Percentiles rank a stretch among this genome's conserved stretches.
Evolutionary conservation across 768 basidiomycete genomes (phyloP).

Genomic region (Serendipita sp.): DNA sequence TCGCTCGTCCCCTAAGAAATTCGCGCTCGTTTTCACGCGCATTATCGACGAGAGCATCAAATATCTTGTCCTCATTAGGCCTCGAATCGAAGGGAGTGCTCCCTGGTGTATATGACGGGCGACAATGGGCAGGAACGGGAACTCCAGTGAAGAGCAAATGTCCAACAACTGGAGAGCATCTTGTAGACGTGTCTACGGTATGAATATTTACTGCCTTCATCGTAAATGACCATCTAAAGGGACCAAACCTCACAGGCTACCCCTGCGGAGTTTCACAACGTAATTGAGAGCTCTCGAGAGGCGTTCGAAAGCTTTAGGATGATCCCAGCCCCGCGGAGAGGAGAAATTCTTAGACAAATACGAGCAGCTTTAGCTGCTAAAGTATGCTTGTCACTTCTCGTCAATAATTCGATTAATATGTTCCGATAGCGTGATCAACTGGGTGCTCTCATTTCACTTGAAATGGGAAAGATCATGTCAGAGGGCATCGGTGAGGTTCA

Average conservation of each 20-base stretch:
- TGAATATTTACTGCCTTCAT: constrained; percentile 14
- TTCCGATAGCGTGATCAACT: constrained; percentile 47
- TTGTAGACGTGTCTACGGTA: constrained; percentile 60
- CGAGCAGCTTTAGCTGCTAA: constrained; percentile 64
- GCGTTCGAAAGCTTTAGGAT: constrained; percentile 56
- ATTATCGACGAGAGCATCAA: constrained; percentile 49
- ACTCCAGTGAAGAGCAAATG: constrained; percentile 54
- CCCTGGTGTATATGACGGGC: constrained; percentile 64
- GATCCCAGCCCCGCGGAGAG: constrained; percentile 74
- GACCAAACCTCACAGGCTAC: constrained; percentile 33
- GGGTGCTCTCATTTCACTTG: constrained; percentile 68
- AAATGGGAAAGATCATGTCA: constrained; percentile 82
- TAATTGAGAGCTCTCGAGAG: constrained; percentile 52
- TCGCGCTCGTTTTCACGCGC: constrained; percentile 25
- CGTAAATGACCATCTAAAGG: neutral
- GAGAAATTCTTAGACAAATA: constrained; percentile 78
- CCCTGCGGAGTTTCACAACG: constrained; percentile 50
- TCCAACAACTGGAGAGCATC: constrained; percentile 72
- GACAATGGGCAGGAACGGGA: constrained; percentile 55
- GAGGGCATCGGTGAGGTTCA: constrained; percentile 91
- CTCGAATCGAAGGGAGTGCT: constrained; percentile 39
- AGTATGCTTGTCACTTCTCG: constrained; percentile 24
- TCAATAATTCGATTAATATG: neutral
- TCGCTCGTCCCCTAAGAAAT: neutral
- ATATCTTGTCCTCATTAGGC: constrained; percentile 45